Conservation (phyloP, 176 grass and related monocot genomes). For the Eragrostis nindensis region DNA sequence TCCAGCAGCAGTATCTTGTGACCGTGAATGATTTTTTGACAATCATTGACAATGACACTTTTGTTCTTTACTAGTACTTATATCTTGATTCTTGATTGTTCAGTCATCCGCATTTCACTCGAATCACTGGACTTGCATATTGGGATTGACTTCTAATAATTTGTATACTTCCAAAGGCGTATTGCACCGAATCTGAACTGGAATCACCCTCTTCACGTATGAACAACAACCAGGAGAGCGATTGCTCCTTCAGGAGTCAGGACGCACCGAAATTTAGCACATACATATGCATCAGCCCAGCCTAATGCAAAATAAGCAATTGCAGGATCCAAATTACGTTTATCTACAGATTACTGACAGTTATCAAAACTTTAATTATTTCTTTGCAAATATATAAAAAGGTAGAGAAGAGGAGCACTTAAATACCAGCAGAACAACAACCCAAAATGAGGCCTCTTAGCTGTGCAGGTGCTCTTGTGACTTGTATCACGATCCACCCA, state of each 20-base stretch:
- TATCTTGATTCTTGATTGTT: not conserved
- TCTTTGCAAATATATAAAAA: not conserved
- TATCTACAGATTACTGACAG: not conserved
- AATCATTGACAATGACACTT: constrained; percentile 20
- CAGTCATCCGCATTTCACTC: not conserved
- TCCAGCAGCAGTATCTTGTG: not conserved
- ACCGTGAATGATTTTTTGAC: not conserved
- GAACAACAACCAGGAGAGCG: constrained; percentile 1
- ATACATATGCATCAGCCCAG: not conserved
- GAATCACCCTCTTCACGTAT: not conserved
- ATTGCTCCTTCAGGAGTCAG: too few relatives aligned
- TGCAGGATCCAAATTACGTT: not conserved
- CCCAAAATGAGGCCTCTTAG: constrained; percentile 82
- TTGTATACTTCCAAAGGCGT: not conserved
- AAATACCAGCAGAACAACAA: constrained; percentile 85
- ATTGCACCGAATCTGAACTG: not conserved
- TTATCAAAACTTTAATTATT: constrained; percentile 43
- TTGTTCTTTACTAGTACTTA: constrained; percentile 1
- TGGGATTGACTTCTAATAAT: not conserved
- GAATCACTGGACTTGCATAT: not conserved
- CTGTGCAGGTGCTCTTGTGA: constrained; percentile 61
- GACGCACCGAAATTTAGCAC: too few relatives aligned
- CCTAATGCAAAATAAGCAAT: not conserved
- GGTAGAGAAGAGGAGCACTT: not conserved
- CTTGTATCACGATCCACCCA: constrained; percentile 64